Base-by-base conservation (phyloP, 2,329 filamentous ascomycete genomes). In the Sclerotinia sclerotiorum region DNA sequence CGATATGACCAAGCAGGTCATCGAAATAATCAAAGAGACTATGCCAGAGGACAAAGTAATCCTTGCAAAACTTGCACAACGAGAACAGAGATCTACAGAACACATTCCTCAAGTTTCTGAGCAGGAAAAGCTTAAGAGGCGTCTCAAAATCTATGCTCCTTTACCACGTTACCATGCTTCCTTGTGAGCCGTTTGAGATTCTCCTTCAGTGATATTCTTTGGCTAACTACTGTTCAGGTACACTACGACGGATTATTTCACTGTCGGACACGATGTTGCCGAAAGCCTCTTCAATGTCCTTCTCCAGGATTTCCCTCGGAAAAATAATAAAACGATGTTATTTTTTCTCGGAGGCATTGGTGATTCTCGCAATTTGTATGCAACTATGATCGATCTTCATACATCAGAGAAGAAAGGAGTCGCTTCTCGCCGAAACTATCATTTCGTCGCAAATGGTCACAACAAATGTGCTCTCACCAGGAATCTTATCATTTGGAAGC, bases 401-500 rank as follows among this genome's bases (percentile, higher is more conserved):
- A 48, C 60, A 21, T 32, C 48, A 10, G 67, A 69, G 29, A 57
- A 48, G 27, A 39, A 49, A 3, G 35, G 56, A 55, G 54, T 61
- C 8, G 21, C 55, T 32, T 6, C 35, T 29, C 24, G 35, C 49
- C n/a, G 57, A 27, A 15, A 46, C 10, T 72, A 72, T 52, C 70
- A 69, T 46, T 67, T 72, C 29, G 63, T 68, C 2, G 63, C 69
- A 17, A 72, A 72, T 46, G 69, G 71, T 46, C 51, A 69, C 42
- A 62, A 65, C 4, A 72, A 68, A 32, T 69, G 46, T n/a, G 65
- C 64, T 21, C 52, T 72, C 8, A 56, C 61, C 7, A 56, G 68
- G 27, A 29, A 71, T 51, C 27, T 72, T 6, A 52, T 72, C 5
- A 42, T 72, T 19, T 67, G 67, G 46, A 69, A 68, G 65, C 46